Conservation (phyloP, 129 eudicot species). For the Chrysanthemum makinoi region DNA sequence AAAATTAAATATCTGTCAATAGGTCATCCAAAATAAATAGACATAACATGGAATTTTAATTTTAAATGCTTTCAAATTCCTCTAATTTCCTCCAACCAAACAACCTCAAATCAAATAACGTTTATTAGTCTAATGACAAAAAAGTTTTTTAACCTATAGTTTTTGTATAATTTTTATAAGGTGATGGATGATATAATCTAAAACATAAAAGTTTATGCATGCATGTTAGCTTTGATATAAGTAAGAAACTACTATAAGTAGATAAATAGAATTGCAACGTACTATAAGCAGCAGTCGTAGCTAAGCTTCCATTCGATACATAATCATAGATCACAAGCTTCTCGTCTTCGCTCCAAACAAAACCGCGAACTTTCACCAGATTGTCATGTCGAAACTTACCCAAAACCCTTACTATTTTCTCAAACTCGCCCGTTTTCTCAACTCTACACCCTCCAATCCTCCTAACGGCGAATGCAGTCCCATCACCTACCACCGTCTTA, state of each 20-base stretch:
- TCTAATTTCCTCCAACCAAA: too few species aligned
- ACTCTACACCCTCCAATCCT: slow-evolving; percentile 66
- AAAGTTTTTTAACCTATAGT: too few species aligned
- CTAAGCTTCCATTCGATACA: slow-evolving; percentile 81
- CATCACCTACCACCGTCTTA: slow-evolving; percentile 69
- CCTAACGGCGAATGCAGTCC: slow-evolving; percentile 65
- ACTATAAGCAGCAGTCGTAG: slow-evolving; percentile 61
- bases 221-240: background rate
- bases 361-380: slow-evolving; percentile 71
- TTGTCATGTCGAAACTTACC: slow-evolving; percentile 67
- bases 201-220: background rate
- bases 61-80: too few species aligned
- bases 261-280: slow-evolving; percentile 27
- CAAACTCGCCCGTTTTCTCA: slow-evolving; percentile 60
- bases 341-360: slow-evolving; percentile 84
- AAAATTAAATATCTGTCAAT: too few species aligned
- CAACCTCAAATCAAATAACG: too few species aligned
- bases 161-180: too few species aligned
- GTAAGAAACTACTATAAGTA: background rate
- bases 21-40: too few species aligned
- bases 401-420: slow-evolving; percentile 53
- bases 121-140: too few species aligned
- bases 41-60: too few species aligned
- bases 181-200: too few species aligned
- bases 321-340: slow-evolving; percentile 76